Conservation (phyloP, 495 filamentous ascomycete genomes). For the Penicillium antarcticum region DNA sequence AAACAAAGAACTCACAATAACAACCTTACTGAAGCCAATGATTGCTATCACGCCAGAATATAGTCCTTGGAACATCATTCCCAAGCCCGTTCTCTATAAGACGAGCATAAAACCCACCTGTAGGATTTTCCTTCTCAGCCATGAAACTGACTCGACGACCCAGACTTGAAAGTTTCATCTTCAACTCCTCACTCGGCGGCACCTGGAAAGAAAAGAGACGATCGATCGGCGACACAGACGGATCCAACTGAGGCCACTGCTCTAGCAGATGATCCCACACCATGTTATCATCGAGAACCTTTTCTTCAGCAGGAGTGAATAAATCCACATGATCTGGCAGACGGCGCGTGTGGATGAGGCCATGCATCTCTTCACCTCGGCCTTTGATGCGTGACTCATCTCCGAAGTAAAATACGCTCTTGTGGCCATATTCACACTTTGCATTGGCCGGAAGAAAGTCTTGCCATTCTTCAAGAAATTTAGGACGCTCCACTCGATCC, state of each 20-base stretch:
- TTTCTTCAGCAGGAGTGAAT: background rate
- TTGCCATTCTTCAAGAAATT: conserved; percentile 46
- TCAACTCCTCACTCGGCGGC: background rate
- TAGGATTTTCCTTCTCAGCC: conserved; percentile 8
- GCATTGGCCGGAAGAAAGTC: conserved; percentile 41
- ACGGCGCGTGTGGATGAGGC: conserved; percentile 5
- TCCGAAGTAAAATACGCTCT: conserved; percentile 6
- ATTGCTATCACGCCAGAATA: conserved; percentile 10
- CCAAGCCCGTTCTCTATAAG: conserved; percentile 11
- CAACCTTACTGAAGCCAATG: conserved; percentile 9
- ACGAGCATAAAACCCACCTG: conserved; percentile 19
- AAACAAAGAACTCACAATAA: background rate
- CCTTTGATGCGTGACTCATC: conserved; percentile 3
- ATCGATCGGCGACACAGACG: conserved; percentile 12
- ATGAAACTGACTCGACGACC: conserved; percentile 12
- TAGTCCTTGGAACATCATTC: conserved; percentile 9
- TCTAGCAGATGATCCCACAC: conserved; percentile 10
- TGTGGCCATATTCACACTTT: conserved; percentile 9
- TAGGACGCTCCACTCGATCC: conserved; percentile 35
- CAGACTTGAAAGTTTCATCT: background rate
- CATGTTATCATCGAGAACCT: background rate
- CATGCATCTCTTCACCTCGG: background rate
- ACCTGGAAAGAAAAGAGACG: conserved; percentile 22
- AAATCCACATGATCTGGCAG: background rate
- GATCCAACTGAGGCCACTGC: conserved; percentile 13